Evolutionary conservation across 1,284 basidiomycete genomes (phyloP).

Genomic region (Ganoderma boninense): DNA sequence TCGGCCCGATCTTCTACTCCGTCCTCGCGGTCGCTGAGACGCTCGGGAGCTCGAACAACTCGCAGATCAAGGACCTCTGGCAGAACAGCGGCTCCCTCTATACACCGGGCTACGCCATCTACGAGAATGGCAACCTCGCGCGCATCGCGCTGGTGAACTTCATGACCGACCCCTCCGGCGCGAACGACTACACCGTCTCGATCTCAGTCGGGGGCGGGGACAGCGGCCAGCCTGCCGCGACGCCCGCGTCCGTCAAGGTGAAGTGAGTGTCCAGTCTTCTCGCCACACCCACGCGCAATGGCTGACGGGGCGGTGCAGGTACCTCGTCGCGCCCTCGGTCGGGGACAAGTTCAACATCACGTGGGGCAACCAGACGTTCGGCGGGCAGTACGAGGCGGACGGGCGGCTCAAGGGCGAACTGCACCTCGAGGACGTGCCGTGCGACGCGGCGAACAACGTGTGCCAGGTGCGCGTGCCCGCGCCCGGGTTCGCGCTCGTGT

Average conservation of each 20-base stretch:
- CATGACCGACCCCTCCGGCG: slow-evolving; percentile 60
- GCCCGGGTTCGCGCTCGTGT: slow-evolving; percentile 77
- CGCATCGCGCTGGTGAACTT: slow-evolving; percentile 78
- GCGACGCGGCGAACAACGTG: slow-evolving; percentile 54
- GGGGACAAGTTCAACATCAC: slow-evolving; percentile 75
- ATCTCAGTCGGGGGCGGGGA: slow-evolving; percentile 54
- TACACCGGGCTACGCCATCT: slow-evolving; percentile 79
- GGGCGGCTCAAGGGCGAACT: slow-evolving; percentile 65
- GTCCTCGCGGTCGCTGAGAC: slow-evolving; percentile 74
- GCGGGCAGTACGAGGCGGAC: slow-evolving; percentile 65
- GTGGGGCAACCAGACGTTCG: slow-evolving; percentile 80
- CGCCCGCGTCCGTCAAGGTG: slow-evolving; percentile 57
- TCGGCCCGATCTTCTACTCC: slow-evolving; percentile 76
- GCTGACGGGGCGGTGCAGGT: slow-evolving; percentile 42
- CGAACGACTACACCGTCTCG: slow-evolving; percentile 57
- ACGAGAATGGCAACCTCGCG: slow-evolving; percentile 64
- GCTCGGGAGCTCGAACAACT: slow-evolving; percentile 64
- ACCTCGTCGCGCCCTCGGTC: slow-evolving; percentile 60
- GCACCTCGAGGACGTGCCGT: slow-evolving; percentile 60
- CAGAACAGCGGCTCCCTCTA: slow-evolving; percentile 57
- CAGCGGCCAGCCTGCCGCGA: slow-evolving; percentile 44
- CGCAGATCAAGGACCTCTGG: slow-evolving; percentile 68
- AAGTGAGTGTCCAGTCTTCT: slow-evolving; percentile 51
- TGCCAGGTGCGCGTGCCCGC: slow-evolving; percentile 75
- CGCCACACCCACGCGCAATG: too few relatives aligned